Percentiles rank a stretch among this genome's conserved stretches.
phyloP scores from a whole-genome alignment of 495 filamentous ascomycete species.

The Wilcoxina mikolae region DNA sequence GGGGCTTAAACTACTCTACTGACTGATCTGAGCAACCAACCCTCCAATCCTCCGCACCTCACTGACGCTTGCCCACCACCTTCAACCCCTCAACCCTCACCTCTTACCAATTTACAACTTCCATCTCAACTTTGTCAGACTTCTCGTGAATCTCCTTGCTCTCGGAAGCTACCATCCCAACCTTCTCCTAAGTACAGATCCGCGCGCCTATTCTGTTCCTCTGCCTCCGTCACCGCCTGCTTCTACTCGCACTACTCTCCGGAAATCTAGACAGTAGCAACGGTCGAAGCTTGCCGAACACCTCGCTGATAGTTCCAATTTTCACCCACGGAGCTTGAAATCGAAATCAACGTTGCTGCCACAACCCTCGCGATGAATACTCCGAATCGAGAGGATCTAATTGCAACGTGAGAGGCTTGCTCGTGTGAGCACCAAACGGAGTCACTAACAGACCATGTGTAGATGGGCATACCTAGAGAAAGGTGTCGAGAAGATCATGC shows the following conservation, averaged over 20 bases:
- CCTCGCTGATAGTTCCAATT: neutral
- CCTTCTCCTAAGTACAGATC: too few species aligned
- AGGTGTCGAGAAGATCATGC: slow-evolving; percentile 86
- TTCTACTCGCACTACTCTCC: too few species aligned
- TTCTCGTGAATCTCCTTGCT: neutral
- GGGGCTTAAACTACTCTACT: neutral
- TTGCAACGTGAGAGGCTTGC: slow-evolving; percentile 4
- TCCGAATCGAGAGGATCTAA: slow-evolving; percentile 7
- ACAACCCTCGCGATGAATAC: neutral
- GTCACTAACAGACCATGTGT: slow-evolving; percentile 2
- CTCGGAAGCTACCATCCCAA: too few species aligned
- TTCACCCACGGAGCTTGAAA: neutral
- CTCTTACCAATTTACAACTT: neutral
- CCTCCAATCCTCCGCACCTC: neutral
- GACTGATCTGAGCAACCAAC: neutral
- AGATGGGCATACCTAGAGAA: slow-evolving; percentile 82
- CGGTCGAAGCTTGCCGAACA: neutral
- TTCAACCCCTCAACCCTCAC: neutral
- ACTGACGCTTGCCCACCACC: neutral
- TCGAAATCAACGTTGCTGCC: neutral
- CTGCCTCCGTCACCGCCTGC: too few species aligned
- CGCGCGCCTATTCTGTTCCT: too few species aligned
- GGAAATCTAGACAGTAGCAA: neutral
- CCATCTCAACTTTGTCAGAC: neutral
- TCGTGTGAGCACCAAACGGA: neutral